Percentiles rank a stretch among this genome's conserved stretches.
Conservation (phyloP, 495 filamentous ascomycete genomes). For the Neurospora intermedia region DNA sequence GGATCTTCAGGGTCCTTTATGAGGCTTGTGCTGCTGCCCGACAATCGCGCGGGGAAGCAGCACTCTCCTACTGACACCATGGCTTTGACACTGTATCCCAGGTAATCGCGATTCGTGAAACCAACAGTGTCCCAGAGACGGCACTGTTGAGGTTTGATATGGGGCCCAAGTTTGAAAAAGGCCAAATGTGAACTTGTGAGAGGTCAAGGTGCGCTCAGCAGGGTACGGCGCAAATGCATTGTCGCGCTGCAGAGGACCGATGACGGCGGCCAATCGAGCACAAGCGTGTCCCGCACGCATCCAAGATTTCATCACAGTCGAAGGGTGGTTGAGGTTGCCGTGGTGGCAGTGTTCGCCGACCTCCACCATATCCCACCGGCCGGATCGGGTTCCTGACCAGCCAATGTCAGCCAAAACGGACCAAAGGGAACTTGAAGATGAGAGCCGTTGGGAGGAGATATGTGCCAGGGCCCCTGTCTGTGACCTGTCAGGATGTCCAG, state of each 20-base stretch:
- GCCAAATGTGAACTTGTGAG: background rate
- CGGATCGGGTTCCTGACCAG: background rate
- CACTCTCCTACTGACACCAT: background rate
- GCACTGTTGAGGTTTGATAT: background rate
- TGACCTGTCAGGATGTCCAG: background rate
- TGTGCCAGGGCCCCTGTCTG: background rate
- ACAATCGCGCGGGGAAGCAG: background rate
- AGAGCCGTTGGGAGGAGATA: background rate
- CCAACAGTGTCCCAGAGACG: background rate
- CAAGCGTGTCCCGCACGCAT: background rate
- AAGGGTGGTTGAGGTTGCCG: background rate
- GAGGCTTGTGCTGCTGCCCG: conserved; percentile 1
- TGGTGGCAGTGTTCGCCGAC: conserved; percentile 2
- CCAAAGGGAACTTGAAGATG: background rate
- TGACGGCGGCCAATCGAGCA: background rate
- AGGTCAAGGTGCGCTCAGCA: background rate
- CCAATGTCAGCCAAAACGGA: background rate
- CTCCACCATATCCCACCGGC: conserved; percentile 1
- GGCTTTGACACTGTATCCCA: background rate
- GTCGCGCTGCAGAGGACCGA: background rate
- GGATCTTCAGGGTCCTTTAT: conserved; percentile 17
- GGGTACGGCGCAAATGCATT: background rate
- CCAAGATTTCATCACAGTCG: background rate
- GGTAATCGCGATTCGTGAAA: background rate
- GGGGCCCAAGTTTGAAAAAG: background rate